Base-by-base conservation (phyloP, 164 flowering plant genomes). In the Vitis cinerea region DNA sequence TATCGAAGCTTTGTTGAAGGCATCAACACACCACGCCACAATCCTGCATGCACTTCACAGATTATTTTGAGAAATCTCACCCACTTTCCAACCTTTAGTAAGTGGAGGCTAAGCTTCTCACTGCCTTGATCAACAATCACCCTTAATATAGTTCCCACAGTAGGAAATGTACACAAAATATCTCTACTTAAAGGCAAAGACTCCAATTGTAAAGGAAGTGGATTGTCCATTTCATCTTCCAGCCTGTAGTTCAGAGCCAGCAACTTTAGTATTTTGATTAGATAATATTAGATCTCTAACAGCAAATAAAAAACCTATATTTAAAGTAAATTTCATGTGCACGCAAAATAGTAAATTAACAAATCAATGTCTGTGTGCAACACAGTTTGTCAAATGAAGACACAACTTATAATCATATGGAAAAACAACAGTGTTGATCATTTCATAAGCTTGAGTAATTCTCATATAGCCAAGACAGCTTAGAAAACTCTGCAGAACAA, bases 121-220 rank as follows among this genome's bases (percentile, higher is more conserved):
- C 66, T 75, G 51, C 79, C 70, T 70, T 75, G 70, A 53, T 78
- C 81, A 74, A 78, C 66, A 10, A 64, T 29, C 56, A 94, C 79
- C 77, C 92, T 84, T 70, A 94, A 77, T 55, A 89, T 77, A 67
- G 90, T 88, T 72, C 97, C 98, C 78, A 86, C 83, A 54, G 76
- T 23, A 58, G 95, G 98, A 73, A 94, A 86, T 4, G 70, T 78
- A 66, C 89, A 71, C 53, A 89, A 70, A 50, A 81, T 37, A 66
- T 88, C 89, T 76, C 89, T 86, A 57, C 86, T 57, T 71, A 92
- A 74, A 60, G 82, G 76, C 63, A 74, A n/a, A 12, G 76, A 68
- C 73, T 85, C 94, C 77, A 86, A 64, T 2, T 83, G 83, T 58
- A 90, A 75, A 58, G 89, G 92, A 77, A 84, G 83, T 10, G 84